Percentiles rank a stretch among this genome's conserved stretches.
phyloP scores from a whole-genome alignment of 225 moss, liverwort and hornwort genomes.

The Climacium dendroides region DNA sequence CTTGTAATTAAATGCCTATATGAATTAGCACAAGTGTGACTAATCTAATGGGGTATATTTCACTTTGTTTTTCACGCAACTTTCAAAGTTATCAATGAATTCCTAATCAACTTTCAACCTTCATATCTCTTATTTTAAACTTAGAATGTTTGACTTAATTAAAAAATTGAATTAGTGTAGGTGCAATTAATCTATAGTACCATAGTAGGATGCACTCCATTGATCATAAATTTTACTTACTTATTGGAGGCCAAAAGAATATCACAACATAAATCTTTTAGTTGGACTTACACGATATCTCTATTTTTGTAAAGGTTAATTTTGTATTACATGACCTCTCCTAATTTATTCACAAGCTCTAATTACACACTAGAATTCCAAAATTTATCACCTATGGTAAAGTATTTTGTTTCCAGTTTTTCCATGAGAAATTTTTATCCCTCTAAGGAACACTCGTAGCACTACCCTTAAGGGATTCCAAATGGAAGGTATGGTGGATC shows the following conservation, averaged over 20 bases:
- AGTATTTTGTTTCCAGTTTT: background rate
- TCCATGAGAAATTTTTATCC: background rate
- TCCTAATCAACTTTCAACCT: background rate
- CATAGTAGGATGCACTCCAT: background rate
- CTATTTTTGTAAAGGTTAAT: background rate
- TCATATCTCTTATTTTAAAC: background rate
- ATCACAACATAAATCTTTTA: background rate
- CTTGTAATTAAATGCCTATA: background rate
- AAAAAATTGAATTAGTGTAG: background rate
- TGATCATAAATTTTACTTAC: background rate
- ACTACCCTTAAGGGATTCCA: rapidly evolving
- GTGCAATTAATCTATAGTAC: background rate
- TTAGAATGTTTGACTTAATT: background rate
- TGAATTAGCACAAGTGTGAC: background rate
- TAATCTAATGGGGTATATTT: background rate
- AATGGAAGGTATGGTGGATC: background rate
- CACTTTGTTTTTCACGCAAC: background rate
- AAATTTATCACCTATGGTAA: no score
- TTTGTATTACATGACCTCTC: background rate
- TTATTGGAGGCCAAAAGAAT: background rate
- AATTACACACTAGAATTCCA: background rate
- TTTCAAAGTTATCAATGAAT: background rate
- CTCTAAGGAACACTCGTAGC: rapidly evolving
- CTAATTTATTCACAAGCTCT: background rate
- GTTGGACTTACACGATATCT: background rate